Evolutionary conservation across 371 early-diverging fungal genomes (phyloP), one percentile per base, ranked within the genome.

Genomic region (Vairimorpha ceranae): DNA sequence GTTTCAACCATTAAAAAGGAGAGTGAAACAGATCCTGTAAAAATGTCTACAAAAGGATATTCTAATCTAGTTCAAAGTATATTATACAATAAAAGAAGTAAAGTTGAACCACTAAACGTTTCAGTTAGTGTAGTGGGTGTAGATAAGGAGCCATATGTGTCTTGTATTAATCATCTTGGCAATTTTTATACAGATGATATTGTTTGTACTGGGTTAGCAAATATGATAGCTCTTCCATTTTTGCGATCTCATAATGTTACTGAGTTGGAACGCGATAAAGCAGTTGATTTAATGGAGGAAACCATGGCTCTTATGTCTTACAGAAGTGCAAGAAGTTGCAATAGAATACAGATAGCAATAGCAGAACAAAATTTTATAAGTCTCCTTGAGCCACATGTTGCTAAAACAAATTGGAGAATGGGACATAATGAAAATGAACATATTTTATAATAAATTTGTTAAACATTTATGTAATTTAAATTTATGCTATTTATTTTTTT

Each of bases 131-230:
- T 97, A 58, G 97, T 90, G 41, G 97, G 97, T 32, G 21, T 2
- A 25, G 27, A 21, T 4, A 46, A 43, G 0, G n/a, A 25, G 7
- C 17, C 0, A 8, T 41, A 0, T 4, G 87, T 97, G 66, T 96
- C 96, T 7, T 93, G 86, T 75, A 92, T 95, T 56, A 93, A 96
- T 83, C 85, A 92, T 63, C 88, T 90, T 79, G 99, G 97, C 41
- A 94, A 94, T 25, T 92, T 93, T 23, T 94, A 93, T 81, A 87
- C 91, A 78, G 81, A 92, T 3, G 80, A 89, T 17, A 90, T 92
- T 23, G 90, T 96, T 73, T 94, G 96, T 41, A 95, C 97, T 38
- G 97, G 99, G 30, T 93, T 91, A 81, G 96, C 96, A 38, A 89
- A 88, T 36, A 89, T 95, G 84, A 82, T 97, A 64, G 95, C 94